Evolutionary conservation across 1,139 yeast genomes (phyloP), one percentile per base, ranked within the genome.

Genomic region (Taphrina wiesneri): DNA sequence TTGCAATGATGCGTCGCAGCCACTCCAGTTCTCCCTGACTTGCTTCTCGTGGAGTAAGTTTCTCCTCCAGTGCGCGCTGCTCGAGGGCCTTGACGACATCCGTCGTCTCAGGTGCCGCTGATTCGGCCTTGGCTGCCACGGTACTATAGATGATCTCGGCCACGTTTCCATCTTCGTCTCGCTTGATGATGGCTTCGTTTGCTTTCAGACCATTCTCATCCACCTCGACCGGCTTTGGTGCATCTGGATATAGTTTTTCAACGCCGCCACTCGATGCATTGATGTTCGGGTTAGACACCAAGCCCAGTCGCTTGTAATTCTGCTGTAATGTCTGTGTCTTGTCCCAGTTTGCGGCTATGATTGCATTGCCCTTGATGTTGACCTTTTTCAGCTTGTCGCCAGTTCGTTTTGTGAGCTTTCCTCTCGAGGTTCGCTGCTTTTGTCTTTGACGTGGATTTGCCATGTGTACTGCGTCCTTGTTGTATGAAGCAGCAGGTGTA

Each of bases 261-360:
- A 41, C n/a, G 11, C 51, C 54, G 36, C 63, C 51, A 56, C 57
- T 17, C 39, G 45, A 23, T 4, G 46, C 32, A 36, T 57, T 34
- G 52, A 64, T 46, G 19, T 34, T 53, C 17, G 56, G 53, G 11
- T 43, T 52, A 30, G 56, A 13, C 17, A 56, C 63, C 21, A 52
- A 43, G n/a, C 63, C 66, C 5, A 67, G 54, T 11, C 62, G 28
- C 32, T 49, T 66, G 67, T 77, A 79, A 72, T 93, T 93, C 75
- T 93, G 98, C 67, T 86, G 82, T 68, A 92, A 78, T 0, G 99
- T 92, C 70, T 87, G 81, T 25, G 84, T 82, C 69, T 86, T 82
- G 77, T 93, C 97, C 99, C 99, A 93, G 76, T 91, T 84, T 39
- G 85, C 89, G 6, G 90, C 95, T 70, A 93, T 88, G 71, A 93